Evolutionary conservation across 352 stramenopile genomes (phyloP).

Genomic region (Halophytophthora batemanensis): DNA sequence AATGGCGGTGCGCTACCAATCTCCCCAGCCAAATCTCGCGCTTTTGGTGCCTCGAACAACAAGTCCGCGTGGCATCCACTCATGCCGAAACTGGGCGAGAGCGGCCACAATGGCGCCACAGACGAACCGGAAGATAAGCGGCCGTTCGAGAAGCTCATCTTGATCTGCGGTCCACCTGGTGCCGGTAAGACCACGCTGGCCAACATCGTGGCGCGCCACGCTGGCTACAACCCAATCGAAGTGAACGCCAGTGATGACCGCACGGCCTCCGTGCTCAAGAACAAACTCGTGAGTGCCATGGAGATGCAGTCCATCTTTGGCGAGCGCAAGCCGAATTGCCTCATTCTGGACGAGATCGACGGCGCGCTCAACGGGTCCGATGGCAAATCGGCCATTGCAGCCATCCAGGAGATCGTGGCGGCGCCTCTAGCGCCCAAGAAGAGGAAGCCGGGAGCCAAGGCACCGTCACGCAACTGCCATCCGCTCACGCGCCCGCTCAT

Average conservation of each 20-base stretch:
- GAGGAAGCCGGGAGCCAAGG: slow-evolving; percentile 41
- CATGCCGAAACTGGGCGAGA: slow-evolving; percentile 3
- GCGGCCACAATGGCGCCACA: slow-evolving; percentile 1
- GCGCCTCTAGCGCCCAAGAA: slow-evolving; percentile 73
- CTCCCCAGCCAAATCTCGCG: slow-evolving; percentile 9
- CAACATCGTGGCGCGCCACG: slow-evolving; percentile 94
- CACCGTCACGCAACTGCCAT: slow-evolving; percentile 41
- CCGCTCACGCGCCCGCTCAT: slow-evolving; percentile 93
- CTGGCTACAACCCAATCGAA: slow-evolving; percentile 97
- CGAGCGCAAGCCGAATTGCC: slow-evolving; percentile 92
- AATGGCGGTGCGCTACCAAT: slow-evolving; percentile 13
- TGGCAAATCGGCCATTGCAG: slow-evolving; percentile 82
- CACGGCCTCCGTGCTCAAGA: slow-evolving; percentile 87
- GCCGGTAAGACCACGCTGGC: slow-evolving; percentile 97
- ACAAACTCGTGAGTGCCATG: slow-evolving; percentile 91
- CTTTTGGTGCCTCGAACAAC: slow-evolving; percentile 3
- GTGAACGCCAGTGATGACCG: slow-evolving; percentile 98
- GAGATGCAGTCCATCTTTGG: slow-evolving; percentile 90
- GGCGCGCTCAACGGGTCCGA: slow-evolving; percentile 90
- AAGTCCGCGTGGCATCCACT: slow-evolving; percentile 16
- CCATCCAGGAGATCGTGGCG: slow-evolving; percentile 92
- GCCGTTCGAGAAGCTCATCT: slow-evolving; percentile 87
- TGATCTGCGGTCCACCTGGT: slow-evolving; percentile 93
- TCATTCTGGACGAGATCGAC: slow-evolving; percentile 99
- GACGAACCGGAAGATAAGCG: slow-evolving; percentile 47